Base-by-base conservation (phyloP, 1,284 basidiomycete species). In the Sutorius eximius region DNA sequence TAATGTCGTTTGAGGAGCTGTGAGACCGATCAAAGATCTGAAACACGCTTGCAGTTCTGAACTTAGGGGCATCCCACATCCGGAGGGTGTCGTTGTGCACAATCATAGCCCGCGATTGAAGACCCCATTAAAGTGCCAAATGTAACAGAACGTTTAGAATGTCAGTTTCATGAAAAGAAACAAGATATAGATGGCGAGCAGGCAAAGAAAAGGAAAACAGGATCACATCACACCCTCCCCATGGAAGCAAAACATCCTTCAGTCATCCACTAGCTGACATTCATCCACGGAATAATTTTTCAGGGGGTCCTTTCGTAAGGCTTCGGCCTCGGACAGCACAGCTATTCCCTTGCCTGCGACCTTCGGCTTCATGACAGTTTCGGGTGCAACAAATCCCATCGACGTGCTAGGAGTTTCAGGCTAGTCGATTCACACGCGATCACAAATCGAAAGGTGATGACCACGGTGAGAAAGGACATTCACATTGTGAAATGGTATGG, bases 231-330 rank as follows among this genome's bases (percentile, higher is more conserved):
- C 48, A 51, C 18, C 9, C 29, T 45, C 42, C 40, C 44, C 30
- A 40, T 40, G 10, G 11, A 38, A 38, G 44, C 45, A 22, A 43
- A 38, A 38, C 20, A 29, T 32, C 24, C 16, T 55, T 72, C 55
- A 69, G 15, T 57, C 58, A 45, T 66, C 68, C 44, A 57, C 53
- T 29, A 57, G 24, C 11, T 43, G 47, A 46, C 52, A 59, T 37
- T 61, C 68, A n/a, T 58, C 62, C 5, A 33, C 37, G 18, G 68
- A 64, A 68, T 91, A 88, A 64, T 91, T 91, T 76, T 89, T 91
- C 68, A 91, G 72, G 2, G 89, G 89, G 67, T 90, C 86, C 64
- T 82, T 87, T 55, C 87, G 76, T 56, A 91, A 68, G 2, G 87
- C 88, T 66, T 91, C 88, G 15, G 86, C 85, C 68, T 90, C 87